These are phyloP conservation scores for Macadamia tetraphylla DNA, from an alignment of 164 flowering plant genomes.

Conservation along the genomic window DNA sequence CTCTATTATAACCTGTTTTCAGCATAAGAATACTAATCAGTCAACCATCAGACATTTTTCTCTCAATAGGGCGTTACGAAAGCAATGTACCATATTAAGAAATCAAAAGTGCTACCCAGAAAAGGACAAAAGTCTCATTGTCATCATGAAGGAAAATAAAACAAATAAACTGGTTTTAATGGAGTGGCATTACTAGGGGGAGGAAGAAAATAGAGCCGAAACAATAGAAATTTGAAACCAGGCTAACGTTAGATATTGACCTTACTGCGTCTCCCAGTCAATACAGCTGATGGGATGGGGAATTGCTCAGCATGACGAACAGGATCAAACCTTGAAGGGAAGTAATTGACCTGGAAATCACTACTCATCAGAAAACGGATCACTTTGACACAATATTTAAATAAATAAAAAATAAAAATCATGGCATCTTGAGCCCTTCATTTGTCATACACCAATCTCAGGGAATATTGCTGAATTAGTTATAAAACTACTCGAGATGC, in stretches of 20 bases:
- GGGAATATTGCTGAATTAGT: no score
- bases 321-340: constrained; percentile 90
- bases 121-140: no score
- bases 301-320: constrained; percentile 77
- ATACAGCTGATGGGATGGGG: constrained; percentile 59
- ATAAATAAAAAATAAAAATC: not conserved
- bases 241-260: constrained; percentile 27
- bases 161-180: no score
- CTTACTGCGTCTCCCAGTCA: constrained; percentile 72
- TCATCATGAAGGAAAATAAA: no score
- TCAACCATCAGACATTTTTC: no score
- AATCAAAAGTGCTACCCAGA: no score
- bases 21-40: not conserved
- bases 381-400: not conserved
- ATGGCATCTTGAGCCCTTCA: not conserved
- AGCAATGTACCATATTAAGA: no score
- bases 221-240: not conserved
- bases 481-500: not conserved
- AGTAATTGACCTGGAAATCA: constrained; percentile 69
- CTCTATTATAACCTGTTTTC: constrained; percentile 56
- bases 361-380: not conserved
- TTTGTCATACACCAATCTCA: not conserved
- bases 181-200: no score
- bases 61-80: not conserved
- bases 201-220: no score